phyloP scores from a whole-genome alignment of 805 yeast species.

The Lipomyces oligophaga region DNA sequence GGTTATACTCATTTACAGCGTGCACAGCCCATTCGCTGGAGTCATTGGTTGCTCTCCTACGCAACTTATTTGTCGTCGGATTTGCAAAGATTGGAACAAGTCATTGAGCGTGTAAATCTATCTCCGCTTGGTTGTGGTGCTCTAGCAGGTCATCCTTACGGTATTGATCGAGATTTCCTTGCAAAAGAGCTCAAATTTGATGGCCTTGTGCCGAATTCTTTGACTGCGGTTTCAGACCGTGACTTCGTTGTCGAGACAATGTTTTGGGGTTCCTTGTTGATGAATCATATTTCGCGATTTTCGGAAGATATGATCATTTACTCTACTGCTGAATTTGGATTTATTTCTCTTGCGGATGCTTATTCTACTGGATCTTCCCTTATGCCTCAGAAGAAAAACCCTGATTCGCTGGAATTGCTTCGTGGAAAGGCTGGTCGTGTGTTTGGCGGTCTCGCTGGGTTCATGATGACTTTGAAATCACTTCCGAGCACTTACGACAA shows the following conservation, averaged over 20 bases:
- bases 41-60: slow-evolving; percentile 93
- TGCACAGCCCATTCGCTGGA: slow-evolving; percentile 99
- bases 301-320: slow-evolving; percentile 93
- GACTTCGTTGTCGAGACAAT: slow-evolving; percentile 94
- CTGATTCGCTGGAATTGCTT: slow-evolving; percentile 89
- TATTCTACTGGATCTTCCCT: slow-evolving; percentile 97
- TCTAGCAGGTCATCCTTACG: slow-evolving; percentile 97
- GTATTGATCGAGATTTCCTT: slow-evolving; percentile 90
- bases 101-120: slow-evolving; percentile 74
- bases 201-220: slow-evolving; percentile 89
- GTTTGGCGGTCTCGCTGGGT: slow-evolving; percentile 91
- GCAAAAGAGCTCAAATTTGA: slow-evolving; percentile 76
- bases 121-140: slow-evolving; percentile 98
- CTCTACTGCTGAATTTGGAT: slow-evolving; percentile 97
- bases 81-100: slow-evolving; percentile 74
- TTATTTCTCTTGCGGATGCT: slow-evolving; percentile 89
- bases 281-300: slow-evolving; percentile 93
- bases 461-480: slow-evolving; percentile 94
- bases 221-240: slow-evolving; percentile 96
- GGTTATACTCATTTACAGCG: slow-evolving; percentile 98
- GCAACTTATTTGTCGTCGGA: slow-evolving; percentile 94
- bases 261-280: slow-evolving; percentile 92
- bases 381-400: slow-evolving; percentile 99
- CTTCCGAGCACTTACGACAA: slow-evolving; percentile 97
- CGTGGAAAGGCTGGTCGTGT: slow-evolving; percentile 98